Conservation (phyloP, 345 rosid species). For the Lepidium sativum region DNA sequence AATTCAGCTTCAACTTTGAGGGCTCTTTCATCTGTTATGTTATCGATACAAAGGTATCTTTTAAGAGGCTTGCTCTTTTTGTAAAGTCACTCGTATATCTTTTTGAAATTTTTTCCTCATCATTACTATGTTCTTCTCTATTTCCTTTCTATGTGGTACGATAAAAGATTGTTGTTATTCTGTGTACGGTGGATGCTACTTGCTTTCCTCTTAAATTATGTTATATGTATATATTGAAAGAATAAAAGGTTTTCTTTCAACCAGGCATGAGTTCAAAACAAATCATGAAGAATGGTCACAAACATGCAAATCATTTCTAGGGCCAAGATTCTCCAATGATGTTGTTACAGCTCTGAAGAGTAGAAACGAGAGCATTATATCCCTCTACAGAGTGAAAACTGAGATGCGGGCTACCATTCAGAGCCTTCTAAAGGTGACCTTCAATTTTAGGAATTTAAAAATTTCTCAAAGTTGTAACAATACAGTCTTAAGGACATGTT, state of each 20-base stretch:
- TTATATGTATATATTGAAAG: background rate
- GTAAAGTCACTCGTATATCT: background rate
- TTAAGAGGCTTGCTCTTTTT: background rate
- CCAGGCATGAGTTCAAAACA: constrained; percentile 78
- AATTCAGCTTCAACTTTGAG: constrained; percentile 44
- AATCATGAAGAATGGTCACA: constrained; percentile 85
- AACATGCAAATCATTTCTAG: constrained; percentile 66
- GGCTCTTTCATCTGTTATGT: constrained; percentile 76
- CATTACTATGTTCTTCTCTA: background rate
- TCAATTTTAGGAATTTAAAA: background rate
- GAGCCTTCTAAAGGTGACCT: constrained; percentile 65
- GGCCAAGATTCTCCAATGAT: constrained; percentile 42
- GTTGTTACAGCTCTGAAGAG: constrained; percentile 52
- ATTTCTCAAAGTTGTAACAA: background rate
- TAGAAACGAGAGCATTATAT: constrained; percentile 44
- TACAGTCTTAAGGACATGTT: background rate
- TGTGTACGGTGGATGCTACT: background rate
- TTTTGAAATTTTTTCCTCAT: background rate
- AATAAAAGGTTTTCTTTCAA: background rate
- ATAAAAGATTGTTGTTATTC: background rate
- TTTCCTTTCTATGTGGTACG: background rate
- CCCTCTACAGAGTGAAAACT: constrained; percentile 55
- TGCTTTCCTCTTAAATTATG: background rate
- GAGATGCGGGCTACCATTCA: constrained; percentile 73
- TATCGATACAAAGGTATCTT: constrained; percentile 61